Conservation (phyloP, 352 stramenopile species). For the Achlya hypogyna region DNA sequence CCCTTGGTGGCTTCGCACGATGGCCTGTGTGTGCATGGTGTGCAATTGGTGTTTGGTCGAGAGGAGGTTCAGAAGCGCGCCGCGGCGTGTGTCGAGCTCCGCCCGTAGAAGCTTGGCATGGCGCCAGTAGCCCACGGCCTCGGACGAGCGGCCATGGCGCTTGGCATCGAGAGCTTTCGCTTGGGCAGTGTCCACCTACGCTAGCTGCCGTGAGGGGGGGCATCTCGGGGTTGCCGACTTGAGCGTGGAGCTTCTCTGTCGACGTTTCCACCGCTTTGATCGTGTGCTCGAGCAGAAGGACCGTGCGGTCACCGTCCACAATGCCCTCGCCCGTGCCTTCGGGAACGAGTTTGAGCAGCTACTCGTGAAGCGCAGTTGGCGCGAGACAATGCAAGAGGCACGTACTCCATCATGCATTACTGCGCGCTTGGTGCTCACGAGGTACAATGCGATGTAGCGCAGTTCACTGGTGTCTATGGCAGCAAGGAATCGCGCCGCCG, state of each 20-base stretch:
- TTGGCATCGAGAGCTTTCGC: conserved; percentile 9
- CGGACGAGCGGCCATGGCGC: background rate
- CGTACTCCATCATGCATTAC: background rate
- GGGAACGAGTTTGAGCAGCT: conserved; percentile 1
- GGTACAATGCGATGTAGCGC: background rate
- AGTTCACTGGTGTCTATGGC: background rate
- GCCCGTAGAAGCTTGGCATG: background rate
- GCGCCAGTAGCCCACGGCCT: conserved; percentile 1
- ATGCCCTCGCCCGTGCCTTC: background rate
- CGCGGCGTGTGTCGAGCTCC: background rate
- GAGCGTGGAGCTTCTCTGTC: background rate
- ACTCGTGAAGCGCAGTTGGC: background rate
- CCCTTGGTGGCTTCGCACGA: background rate
- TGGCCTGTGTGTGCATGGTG: conserved; percentile 9
- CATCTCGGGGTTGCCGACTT: background rate
- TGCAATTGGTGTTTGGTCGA: conserved; percentile 12
- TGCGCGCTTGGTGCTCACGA: conserved; percentile 7
- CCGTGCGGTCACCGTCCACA: background rate
- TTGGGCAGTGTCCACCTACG: background rate
- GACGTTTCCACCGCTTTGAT: conserved; percentile 5
- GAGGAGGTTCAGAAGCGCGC: conserved; percentile 6
- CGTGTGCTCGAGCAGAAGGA: conserved; percentile 14
- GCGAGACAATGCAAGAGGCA: background rate
- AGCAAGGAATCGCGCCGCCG: background rate
- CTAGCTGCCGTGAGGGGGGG: too few relatives aligned